These are phyloP conservation scores for Diplodia intermedia DNA, from an alignment of 2,329 filamentous ascomycete species.

Conservation along the genomic window DNA sequence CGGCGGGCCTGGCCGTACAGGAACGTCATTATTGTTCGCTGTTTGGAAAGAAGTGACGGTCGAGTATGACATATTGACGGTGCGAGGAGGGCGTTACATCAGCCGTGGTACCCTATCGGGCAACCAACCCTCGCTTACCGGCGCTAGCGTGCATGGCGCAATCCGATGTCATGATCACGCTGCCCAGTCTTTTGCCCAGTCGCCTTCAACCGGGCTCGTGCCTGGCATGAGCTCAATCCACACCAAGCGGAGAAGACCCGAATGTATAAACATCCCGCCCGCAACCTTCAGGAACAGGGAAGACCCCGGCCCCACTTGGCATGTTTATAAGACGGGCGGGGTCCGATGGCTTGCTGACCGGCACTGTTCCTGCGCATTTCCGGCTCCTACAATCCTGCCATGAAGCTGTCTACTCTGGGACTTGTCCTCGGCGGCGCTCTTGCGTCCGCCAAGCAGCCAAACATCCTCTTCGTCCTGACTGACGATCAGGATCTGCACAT, in stretches of 20 bases:
- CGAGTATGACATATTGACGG: not conserved
- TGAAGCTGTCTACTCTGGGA: conserved; percentile 15
- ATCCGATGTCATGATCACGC: conserved; percentile 15
- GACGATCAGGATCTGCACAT: conserved; percentile 72
- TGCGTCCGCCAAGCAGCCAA: conserved; percentile 43
- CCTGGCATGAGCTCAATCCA: not conserved
- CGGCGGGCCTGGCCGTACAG: too few relatives aligned
- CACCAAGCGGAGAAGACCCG: not conserved
- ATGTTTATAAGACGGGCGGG: conserved; percentile 6
- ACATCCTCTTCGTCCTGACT: conserved; percentile 71
- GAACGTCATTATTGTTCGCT: too few relatives aligned
- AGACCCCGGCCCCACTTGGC: not conserved
- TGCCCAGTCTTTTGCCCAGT: not conserved
- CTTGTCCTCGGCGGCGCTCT: conserved; percentile 26
- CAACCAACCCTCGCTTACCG: not conserved
- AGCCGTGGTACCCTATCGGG: not conserved
- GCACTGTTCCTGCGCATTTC: not conserved
- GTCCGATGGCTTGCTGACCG: not conserved
- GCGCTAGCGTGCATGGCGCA: conserved; percentile 16
- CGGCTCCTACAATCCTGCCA: not conserved
- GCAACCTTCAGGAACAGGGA: not conserved
- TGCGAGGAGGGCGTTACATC: not conserved
- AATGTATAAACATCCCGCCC: not conserved
- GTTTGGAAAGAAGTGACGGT: not conserved
- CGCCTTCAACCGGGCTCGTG: not conserved